Percentiles rank a stretch among this genome's conserved stretches.
These are phyloP conservation scores for Crithidia thermophila DNA, from an alignment of 208 protist genomes.

Conservation along the genomic window DNA sequence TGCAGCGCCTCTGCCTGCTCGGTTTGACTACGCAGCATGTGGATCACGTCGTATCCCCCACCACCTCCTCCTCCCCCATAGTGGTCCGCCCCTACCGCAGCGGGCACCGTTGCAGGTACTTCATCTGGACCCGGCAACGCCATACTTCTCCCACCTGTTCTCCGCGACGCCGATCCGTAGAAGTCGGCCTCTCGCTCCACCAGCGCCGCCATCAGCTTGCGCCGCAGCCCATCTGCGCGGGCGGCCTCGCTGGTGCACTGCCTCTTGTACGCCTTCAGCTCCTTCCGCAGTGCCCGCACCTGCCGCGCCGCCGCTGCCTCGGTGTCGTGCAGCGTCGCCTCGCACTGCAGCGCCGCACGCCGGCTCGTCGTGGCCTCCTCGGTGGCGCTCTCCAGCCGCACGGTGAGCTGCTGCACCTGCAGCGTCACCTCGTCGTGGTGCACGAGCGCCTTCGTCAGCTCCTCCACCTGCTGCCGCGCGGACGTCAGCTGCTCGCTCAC, in stretches of 20 bases:
- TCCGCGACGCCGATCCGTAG: conserved; percentile 1
- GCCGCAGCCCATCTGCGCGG: conserved; percentile 56
- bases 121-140: conserved; percentile 5
- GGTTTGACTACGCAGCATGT: conserved; percentile 57
- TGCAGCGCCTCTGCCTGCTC: conserved; percentile 73
- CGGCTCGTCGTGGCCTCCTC: conserved; percentile 53
- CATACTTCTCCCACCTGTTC: not conserved
- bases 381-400: conserved; percentile 50
- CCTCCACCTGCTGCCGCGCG: conserved; percentile 49
- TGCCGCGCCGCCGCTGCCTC: conserved; percentile 59
- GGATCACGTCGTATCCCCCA: conserved; percentile 55
- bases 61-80: not conserved
- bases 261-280: conserved; percentile 57
- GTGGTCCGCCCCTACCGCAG: not conserved
- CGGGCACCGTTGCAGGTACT: conserved; percentile 6
- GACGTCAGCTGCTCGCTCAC: conserved; percentile 46
- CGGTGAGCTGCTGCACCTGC: conserved; percentile 54
- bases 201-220: conserved; percentile 59
- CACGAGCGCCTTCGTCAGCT: conserved; percentile 34
- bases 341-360: conserved; percentile 33
- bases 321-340: conserved; percentile 41
- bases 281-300: conserved; percentile 41
- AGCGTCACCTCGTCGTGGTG: conserved; percentile 37
- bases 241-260: conserved; percentile 45
- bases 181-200: conserved; percentile 50